Evolutionary conservation across 331 rosid genomes (phyloP).

Genomic region (Spiraea crenata): DNA sequence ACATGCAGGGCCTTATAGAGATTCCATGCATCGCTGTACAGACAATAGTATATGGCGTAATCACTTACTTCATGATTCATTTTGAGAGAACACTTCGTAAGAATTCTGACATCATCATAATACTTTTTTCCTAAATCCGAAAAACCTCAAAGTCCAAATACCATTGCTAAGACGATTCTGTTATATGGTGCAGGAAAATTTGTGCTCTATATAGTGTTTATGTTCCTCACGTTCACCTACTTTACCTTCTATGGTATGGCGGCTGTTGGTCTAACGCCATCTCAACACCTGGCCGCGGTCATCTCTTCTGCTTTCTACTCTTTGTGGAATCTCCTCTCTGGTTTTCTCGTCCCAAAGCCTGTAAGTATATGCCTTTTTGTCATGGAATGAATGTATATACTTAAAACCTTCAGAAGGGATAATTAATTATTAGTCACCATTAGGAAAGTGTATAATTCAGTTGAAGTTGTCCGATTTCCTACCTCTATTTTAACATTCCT

Average conservation of each 20-base stretch:
- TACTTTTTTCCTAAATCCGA: not conserved
- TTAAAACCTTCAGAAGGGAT: no score
- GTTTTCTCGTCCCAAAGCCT: slow-evolving; percentile 75
- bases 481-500: not conserved
- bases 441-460: no score
- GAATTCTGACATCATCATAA: not conserved
- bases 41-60: slow-evolving; percentile 63
- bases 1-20: slow-evolving; percentile 74
- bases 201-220: slow-evolving; percentile 49
- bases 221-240: slow-evolving; percentile 84
- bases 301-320: slow-evolving; percentile 91
- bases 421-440: no score
- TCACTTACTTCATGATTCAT: slow-evolving; percentile 76
- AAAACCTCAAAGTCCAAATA: not conserved
- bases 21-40: slow-evolving; percentile 71
- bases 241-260: slow-evolving; percentile 88
- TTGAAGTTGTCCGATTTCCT: no score
- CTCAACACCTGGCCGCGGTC: slow-evolving; percentile 66
- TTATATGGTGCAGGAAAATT: slow-evolving; percentile 57
- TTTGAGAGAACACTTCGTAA: slow-evolving; percentile 65
- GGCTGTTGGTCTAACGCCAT: slow-evolving; percentile 81
- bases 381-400: not conserved
- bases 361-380: slow-evolving; percentile 39
- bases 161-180: not conserved
- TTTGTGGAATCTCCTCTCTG: slow-evolving; percentile 81